Percentiles rank a stretch among this genome's conserved stretches.
Conservation (phyloP, 164 flowering plant genomes). For the Taxillus chinensis region DNA sequence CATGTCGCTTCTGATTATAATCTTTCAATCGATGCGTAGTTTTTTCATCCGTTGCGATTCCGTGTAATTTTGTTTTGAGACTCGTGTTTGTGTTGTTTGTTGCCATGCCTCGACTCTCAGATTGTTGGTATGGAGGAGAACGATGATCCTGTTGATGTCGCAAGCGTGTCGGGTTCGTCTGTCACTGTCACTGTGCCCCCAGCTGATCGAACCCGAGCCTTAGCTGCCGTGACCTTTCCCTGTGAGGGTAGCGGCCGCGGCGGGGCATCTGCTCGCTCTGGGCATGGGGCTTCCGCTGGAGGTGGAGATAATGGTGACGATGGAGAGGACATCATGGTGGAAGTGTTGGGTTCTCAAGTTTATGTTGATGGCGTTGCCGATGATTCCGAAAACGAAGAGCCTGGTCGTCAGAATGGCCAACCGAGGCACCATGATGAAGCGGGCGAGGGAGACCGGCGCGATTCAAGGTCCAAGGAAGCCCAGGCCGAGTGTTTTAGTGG, state of each 20-base stretch:
- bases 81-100: background rate
- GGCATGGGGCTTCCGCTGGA: background rate
- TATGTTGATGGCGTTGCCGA: conserved; percentile 13
- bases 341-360: conserved; percentile 15
- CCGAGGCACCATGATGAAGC: background rate
- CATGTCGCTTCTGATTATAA: too few species aligned
- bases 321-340: conserved; percentile 16
- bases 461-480: background rate
- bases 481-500: background rate
- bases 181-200: conserved; percentile 10
- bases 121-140: conserved; percentile 25
- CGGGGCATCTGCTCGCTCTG: conserved; percentile 6
- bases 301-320: conserved; percentile 12
- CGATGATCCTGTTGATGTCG: conserved; percentile 10
- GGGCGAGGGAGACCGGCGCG: background rate
- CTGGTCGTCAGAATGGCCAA: background rate
- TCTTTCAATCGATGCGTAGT: too few species aligned
- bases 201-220: conserved; percentile 12
- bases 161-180: conserved; percentile 10
- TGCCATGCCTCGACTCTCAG: conserved; percentile 6
- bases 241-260: conserved; percentile 2
- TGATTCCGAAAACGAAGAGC: background rate
- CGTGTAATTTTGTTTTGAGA: background rate
- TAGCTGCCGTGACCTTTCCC: conserved; percentile 9
- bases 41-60: background rate